These are phyloP conservation scores for Chrysanthemum seticuspe DNA, from an alignment of 129 eudicot species.

Conservation along the genomic window DNA sequence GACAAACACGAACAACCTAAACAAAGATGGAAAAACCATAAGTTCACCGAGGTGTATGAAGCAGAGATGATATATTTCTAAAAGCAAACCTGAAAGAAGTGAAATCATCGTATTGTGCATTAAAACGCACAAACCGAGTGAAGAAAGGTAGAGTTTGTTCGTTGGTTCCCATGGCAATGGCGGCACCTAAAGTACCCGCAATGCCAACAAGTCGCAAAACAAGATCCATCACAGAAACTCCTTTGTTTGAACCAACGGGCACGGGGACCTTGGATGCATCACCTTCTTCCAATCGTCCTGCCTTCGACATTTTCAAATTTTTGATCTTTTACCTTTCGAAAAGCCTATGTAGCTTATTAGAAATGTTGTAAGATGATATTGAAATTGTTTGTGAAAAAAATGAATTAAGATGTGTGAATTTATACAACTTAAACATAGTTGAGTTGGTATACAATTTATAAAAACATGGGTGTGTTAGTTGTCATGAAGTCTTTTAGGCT, in stretches of 20 bases:
- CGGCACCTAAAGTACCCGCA: slow-evolving; percentile 63
- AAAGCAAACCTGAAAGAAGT: slow-evolving; percentile 58
- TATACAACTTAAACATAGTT: slow-evolving; percentile 26
- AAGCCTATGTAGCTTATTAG: slow-evolving; percentile 19
- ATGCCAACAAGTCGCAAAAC: slow-evolving; percentile 52
- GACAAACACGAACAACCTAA: slow-evolving; percentile 71
- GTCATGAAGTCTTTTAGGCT: slow-evolving; percentile 23
- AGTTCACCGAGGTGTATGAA: not conserved
- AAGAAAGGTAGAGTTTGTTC: slow-evolving; percentile 70
- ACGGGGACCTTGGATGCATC: slow-evolving; percentile 38
- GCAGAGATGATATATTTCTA: not conserved
- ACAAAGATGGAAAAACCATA: not conserved
- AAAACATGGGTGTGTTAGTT: slow-evolving; percentile 28
- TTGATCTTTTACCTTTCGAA: not conserved
- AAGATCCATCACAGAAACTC: slow-evolving; percentile 57
- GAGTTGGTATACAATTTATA: slow-evolving; percentile 27
- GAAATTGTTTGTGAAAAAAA: slow-evolving; percentile 16
- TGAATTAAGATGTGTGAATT: slow-evolving; percentile 15
- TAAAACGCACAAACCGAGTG: slow-evolving; percentile 46
- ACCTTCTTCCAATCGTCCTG: slow-evolving; percentile 44
- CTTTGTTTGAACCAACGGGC: slow-evolving; percentile 44
- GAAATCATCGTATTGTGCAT: slow-evolving; percentile 68
- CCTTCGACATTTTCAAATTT: slow-evolving; percentile 32
- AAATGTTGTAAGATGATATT: slow-evolving; percentile 18
- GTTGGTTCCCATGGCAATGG: slow-evolving; percentile 81